Evolutionary conservation across 163 green algal genomes (phyloP), one percentile per base, ranked within the genome.

Genomic region (Volvox carteri): DNA sequence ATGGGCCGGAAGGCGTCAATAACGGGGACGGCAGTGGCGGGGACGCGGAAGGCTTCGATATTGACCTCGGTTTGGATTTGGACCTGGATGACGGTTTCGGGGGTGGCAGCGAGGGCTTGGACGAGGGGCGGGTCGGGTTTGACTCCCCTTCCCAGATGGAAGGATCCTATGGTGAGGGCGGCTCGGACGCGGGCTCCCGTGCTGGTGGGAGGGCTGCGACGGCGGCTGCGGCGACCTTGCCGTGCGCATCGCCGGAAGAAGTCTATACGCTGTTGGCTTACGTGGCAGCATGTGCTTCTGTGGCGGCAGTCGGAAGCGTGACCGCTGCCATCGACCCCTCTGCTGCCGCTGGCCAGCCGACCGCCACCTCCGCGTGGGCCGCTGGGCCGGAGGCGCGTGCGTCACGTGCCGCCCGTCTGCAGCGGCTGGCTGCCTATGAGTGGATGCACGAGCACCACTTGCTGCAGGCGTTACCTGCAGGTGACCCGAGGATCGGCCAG

Each of bases 381-480:
- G 62, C 78, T 46, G 60, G 85, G 68, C 60, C 44, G 54, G 42
- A n/a, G 39, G 80, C 76, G 41, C 44, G 84, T 78, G 78, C 28
- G 41, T 84, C 46, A 35, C 86, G 65, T 65, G 42, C 85, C 30
- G 12, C 72, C 8, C 91, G 93, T 30, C 86, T 94, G 80, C 83
- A 86, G 35, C 88, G 93, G 21, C 68, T 94, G 44, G 93, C 93
- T 7, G 90, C 90, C 0, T 93, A 92, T 52, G 86, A 93, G 60
- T 95, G 92, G 91, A 39, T 91, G 33, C 91, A 93, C 85, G 85
- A 94, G 76, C 75, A 75, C 77, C n/a, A 74, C 41, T 33, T 90
- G 54, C 79, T 92, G 75, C 78, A 86, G 78, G 78, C 54, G 56
- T 56, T 86, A 39, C 78, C 78, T 9, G 28, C 78, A 4, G 79